Conservation (phyloP, 495 filamentous ascomycete genomes). For the Penicillium arizonense region DNA sequence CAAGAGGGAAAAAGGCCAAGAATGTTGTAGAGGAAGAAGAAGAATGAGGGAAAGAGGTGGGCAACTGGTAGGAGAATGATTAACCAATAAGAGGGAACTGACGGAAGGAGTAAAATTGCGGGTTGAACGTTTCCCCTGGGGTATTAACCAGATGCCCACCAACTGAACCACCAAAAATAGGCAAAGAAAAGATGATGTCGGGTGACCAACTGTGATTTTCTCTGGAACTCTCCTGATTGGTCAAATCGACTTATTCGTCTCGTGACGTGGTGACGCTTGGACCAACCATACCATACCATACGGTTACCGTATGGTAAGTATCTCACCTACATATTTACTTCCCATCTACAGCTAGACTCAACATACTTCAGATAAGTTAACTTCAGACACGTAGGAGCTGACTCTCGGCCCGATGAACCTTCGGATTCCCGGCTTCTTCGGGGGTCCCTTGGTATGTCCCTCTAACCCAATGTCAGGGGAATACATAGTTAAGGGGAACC, state of each 20-base stretch:
- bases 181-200: slow-evolving; percentile 15
- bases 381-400: no score
- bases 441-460: no score
- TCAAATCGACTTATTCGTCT: background rate
- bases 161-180: background rate
- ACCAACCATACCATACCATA: no score
- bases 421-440: slow-evolving; percentile 9
- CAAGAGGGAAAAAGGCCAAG: slow-evolving; percentile 28
- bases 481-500: no score
- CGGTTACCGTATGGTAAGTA: no score
- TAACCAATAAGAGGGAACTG: slow-evolving; percentile 10
- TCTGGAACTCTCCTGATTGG: slow-evolving; percentile 21
- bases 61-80: slow-evolving; percentile 7
- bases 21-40: slow-evolving; percentile 12
- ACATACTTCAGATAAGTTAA: no score
- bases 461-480: no score
- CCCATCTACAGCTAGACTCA: no score
- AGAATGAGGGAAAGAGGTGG: slow-evolving; percentile 9
- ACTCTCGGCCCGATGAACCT: no score
- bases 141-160: no score
- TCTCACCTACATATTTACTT: no score
- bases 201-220: slow-evolving; percentile 34
- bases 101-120: slow-evolving; percentile 12
- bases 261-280: background rate
- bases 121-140: background rate